Evolutionary conservation across 108 stramenopile species (phyloP), one percentile per base, ranked within the genome.

Genomic region (Bacterosira constricta): DNA sequence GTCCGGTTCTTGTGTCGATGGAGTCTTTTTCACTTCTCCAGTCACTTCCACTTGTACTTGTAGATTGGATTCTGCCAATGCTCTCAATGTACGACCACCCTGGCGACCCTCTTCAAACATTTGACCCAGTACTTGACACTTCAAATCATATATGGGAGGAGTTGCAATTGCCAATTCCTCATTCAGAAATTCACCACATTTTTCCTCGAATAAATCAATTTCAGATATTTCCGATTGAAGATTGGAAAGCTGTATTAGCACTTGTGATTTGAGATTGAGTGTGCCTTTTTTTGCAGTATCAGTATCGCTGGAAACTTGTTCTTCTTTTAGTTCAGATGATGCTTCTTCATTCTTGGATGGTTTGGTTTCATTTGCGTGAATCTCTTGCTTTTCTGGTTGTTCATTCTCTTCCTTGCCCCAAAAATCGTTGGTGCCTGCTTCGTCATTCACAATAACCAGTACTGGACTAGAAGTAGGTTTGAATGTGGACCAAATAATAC

Each of bases 131-230:
- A 77, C 53, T 1, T n/a, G 8, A 53, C 75, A 77, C 11, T 55
- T 37, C 18, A 77, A 31, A 37, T 63, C 44, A 18, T 38, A 62
- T 0, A 77, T 38, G 18, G 75, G 75, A 18, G 67, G 66, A 42
- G 61, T 69, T 8, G 75, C 75, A 63, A 68, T 69, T 1, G 23
- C 23, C 34, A 68, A 53, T 36, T 69, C 51, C 4, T 68, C 39
- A 30, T 63, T 73, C 20, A 56, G 39, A 53, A 63, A 63, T 0
- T 38, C 15, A 21, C 10, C 29, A 56, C 63, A 63, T 32, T 20
- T 53, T 4, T 31, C 31, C 3, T 64, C 54, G 54, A 55, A 56
- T 17, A 63, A 2, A 7, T 27, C 4, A 23, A 6, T 6, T 9
- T 36, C 2, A 1, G 25, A 13, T 26, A 52, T 52, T 9, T 4